Conservation (phyloP, 176 grass and related monocot genomes). For the barley (Hordeum vulgare) region MorexV3_pseudomolecules_assembly NC_058522.1:20471957-20472456, state of each 20-base stretch:
- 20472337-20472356: background rate
- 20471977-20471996: conserved; percentile 33
- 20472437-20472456: conserved; percentile 9
- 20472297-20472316: conserved; percentile 40
- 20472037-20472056: conserved; percentile 72
- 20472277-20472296: conserved; percentile 1
- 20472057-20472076: conserved; percentile 8
- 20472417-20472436: background rate
- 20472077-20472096: background rate
- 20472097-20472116: background rate
- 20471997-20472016: background rate
- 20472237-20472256: conserved; percentile 28
- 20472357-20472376: conserved; percentile 6
- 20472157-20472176: background rate
- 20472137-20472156: too few species aligned
- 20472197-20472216: conserved; percentile 49
- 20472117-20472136: background rate
- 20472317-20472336: conserved; percentile 24
- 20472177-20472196: conserved; percentile 19
- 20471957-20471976: conserved; percentile 85
- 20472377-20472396: background rate
- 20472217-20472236: conserved; percentile 53
- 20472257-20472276: conserved; percentile 22
- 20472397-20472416: background rate
- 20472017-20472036: conserved; percentile 33